Base-by-base conservation (phyloP, 2,329 filamentous ascomycete species). In the Fusarium sp. region DNA sequence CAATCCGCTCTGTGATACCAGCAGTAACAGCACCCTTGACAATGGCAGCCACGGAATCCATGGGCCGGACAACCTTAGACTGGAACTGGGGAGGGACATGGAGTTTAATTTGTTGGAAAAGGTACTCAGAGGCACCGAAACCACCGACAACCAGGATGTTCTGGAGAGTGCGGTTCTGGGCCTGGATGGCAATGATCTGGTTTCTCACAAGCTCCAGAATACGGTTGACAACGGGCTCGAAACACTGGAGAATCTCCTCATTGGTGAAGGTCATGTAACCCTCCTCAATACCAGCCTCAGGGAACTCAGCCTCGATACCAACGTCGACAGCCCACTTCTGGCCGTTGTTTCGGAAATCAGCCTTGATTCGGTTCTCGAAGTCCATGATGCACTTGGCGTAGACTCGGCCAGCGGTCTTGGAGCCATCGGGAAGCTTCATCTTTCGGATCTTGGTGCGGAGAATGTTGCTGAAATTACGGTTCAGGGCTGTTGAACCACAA, bases 331-430 rank as follows among this genome's bases (percentile, higher is more conserved):
- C 96, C 96, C 96, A 98, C 84, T 98, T 98, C 84, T 98, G 96
- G 56, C 96, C 95, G 83, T 98, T 98, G 87, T 98, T 98, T 75
- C 96, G 91, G 92, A 99, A 99, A 83, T 98, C 96, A 56, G 96
- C 96, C 88, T 99, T 99, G 89, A 99, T 98, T 83, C 96, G 89
- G 89, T 98, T 98, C 87, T 99, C 96, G 80, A 99, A 99, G 84
- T 99, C 96, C 96, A 98, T 98, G 84, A 99, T 98, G 83, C 96
- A 98, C 86, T 98, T 98, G 76, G 96, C 96, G 83, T 98, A 98
- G 62, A 99, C 96, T 83, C 96, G 95, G 48, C 96, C 96, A n/a
- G 96, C 96, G 6, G 95, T 98, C 85, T 96, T 97, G 77, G 96
- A 98, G 53, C 95, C 96, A 80, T 98, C 96, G 3, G 96, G 95